Evolutionary conservation across 2,329 filamentous ascomycete genomes (phyloP).

Genomic region (Bipolaris sorokiniana): DNA sequence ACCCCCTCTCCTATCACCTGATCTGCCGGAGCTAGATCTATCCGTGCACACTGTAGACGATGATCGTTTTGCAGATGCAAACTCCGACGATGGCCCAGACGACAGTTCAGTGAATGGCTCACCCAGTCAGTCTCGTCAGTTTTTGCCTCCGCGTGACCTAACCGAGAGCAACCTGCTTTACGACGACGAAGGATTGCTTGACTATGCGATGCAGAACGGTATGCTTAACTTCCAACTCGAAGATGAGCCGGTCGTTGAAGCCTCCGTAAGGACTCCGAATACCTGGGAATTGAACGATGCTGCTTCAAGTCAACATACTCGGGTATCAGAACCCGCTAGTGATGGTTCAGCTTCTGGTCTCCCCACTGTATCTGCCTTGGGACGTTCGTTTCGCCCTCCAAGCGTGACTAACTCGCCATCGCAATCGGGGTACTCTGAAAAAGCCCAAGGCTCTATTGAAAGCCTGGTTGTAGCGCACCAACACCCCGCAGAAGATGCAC

Average conservation of each 20-base stretch:
- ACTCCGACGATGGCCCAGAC: slow-evolving; percentile 43
- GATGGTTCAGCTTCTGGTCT: slow-evolving; percentile 26
- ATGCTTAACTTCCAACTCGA: slow-evolving; percentile 38
- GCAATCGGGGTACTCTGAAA: slow-evolving; percentile 16
- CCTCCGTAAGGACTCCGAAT: slow-evolving; percentile 3
- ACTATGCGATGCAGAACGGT: slow-evolving; percentile 43
- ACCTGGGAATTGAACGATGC: slow-evolving; percentile 17
- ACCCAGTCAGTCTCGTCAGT: slow-evolving; percentile 15
- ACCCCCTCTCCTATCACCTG: slow-evolving; percentile 7
- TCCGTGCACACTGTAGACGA: slow-evolving; percentile 47
- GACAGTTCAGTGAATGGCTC: slow-evolving; percentile 17
- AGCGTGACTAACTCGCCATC: slow-evolving; percentile 14
- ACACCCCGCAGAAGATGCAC: slow-evolving; percentile 12
- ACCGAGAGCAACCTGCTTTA: slow-evolving; percentile 42
- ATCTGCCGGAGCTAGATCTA: slow-evolving; percentile 21
- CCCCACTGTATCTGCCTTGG: slow-evolving; percentile 36
- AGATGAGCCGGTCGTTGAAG: slow-evolving; percentile 14
- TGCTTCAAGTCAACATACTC: slow-evolving; percentile 20
- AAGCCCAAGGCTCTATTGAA: slow-evolving; percentile 13
- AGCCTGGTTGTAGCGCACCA: slow-evolving; percentile 27
- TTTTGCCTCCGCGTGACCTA: slow-evolving; percentile 22
- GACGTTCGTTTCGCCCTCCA: slow-evolving; percentile 22
- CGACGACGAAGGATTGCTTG: slow-evolving; percentile 43
- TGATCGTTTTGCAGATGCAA: slow-evolving; percentile 52
- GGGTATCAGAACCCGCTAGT: slow-evolving; percentile 20